These are phyloP conservation scores for Penicillium turbatum DNA, from an alignment of 495 filamentous ascomycete species.

Conservation along the genomic window DNA sequence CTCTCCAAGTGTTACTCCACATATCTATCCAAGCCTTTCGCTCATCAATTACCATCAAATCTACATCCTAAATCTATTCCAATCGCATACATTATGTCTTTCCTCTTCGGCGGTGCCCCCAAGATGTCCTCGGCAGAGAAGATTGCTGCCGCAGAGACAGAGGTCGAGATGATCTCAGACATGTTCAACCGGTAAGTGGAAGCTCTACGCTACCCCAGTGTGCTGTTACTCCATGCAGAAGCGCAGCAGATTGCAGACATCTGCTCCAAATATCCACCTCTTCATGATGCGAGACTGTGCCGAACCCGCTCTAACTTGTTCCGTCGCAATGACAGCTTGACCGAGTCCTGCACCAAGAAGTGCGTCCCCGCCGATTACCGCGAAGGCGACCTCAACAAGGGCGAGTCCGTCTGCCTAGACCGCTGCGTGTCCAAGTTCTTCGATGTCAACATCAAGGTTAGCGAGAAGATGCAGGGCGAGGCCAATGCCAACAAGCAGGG, in stretches of 20 bases:
- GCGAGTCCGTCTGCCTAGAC: slow-evolving; percentile 95
- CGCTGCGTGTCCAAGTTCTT: slow-evolving; percentile 97
- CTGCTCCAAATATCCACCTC: background rate
- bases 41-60: slow-evolving; percentile 1
- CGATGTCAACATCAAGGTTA: slow-evolving; percentile 93
- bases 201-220: background rate
- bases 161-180: slow-evolving; percentile 87
- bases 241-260: background rate
- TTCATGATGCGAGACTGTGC: background rate
- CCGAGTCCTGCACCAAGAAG: slow-evolving; percentile 84
- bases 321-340: slow-evolving; percentile 53
- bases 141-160: slow-evolving; percentile 88
- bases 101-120: slow-evolving; percentile 80
- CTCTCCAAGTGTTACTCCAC: background rate
- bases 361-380: slow-evolving; percentile 89
- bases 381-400: slow-evolving; percentile 94
- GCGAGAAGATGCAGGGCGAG: slow-evolving; percentile 72
- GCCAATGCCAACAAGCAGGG: slow-evolving; percentile 47
- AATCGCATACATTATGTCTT: slow-evolving; percentile 67
- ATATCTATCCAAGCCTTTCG: background rate
- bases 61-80: slow-evolving; percentile 2
- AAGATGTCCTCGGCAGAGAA: slow-evolving; percentile 93
- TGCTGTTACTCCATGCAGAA: background rate
- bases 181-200: slow-evolving; percentile 83
- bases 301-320: background rate